Evolutionary conservation across 805 yeast genomes (phyloP), one percentile per base, ranked within the genome.

Genomic region (Teunomyces lycoperdinae): DNA sequence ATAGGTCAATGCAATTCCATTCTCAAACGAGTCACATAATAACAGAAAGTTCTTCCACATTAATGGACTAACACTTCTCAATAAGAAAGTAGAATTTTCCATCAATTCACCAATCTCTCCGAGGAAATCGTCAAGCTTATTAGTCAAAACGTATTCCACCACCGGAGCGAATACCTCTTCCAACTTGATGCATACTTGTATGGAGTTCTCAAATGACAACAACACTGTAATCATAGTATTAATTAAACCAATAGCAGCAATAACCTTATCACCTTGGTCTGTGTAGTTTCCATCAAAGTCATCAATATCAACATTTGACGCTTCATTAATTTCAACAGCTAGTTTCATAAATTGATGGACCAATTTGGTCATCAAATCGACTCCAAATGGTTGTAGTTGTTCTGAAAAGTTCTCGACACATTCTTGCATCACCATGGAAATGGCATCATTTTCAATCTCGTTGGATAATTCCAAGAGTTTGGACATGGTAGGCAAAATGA

Each of bases 401-500:
- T 84, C 87, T 4, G 96, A 78, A 66, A 86, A 94, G 49, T 80
- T 81, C 61, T 91, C 97, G 28, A 92, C 97, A 62, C 94, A 85
- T 58, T 91, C 97, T 72, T 92, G 98, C 85, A 92, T 89, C 5
- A 92, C 96, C 20, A 85, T 87, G 17, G 96, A 82, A 27, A 94
- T 78, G 1, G 90, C 80, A 61, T 94, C 99, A 49, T 86, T 83
- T 58, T 92, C 99, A 54, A 91, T 81, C 49, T 84, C 83, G 59
- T 88, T 85, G 3, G 96, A 84, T 41, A 92, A 68, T 8, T 77
- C 79, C 54, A 92, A 72, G 48, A 94, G 71, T 54, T 79, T 83
- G 52, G 89, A 88, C 89, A 94, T 88, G 0, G 91, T 82, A 32
- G 87, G 87, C 29, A 91, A 78, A 48, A 92, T 86, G 40, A 85